A percentile compares a stretch with the other conserved stretches of the same genome.
These are phyloP conservation scores for Andrographis paniculata DNA, from an alignment of 305 asterid species.

Conservation along the genomic window DNA sequence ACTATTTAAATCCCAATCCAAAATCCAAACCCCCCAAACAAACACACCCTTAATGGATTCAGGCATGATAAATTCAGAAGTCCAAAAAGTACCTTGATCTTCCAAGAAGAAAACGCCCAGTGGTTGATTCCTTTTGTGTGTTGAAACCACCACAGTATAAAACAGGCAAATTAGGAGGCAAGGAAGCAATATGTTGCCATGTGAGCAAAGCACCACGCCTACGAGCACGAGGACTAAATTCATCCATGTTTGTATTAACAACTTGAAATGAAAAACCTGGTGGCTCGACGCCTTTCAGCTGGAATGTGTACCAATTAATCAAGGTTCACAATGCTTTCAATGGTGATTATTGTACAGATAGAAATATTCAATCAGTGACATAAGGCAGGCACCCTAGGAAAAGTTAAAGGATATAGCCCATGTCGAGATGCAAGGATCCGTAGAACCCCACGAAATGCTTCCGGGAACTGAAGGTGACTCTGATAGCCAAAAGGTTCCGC, in stretches of 20 bases:
- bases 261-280: slow-evolving; percentile 94
- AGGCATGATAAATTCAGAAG: background rate
- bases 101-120: slow-evolving; percentile 97
- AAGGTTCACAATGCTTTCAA: slow-evolving; percentile 31
- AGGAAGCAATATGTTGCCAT: slow-evolving; percentile 98
- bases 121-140: slow-evolving; percentile 91
- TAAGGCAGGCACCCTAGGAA: slow-evolving; percentile 10
- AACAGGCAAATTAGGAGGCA: slow-evolving; percentile 94
- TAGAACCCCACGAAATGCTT: slow-evolving; percentile 96
- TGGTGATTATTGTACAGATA: slow-evolving; percentile 1
- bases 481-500: slow-evolving; percentile 97
- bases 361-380: slow-evolving; percentile 9
- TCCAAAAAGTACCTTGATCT: slow-evolving; percentile 65
- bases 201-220: slow-evolving; percentile 96
- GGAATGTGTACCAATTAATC: slow-evolving; percentile 87
- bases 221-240: slow-evolving; percentile 86
- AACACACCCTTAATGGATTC: too few relatives aligned
- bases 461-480: slow-evolving; percentile 99
- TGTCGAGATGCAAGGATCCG: slow-evolving; percentile 79
- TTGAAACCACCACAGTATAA: slow-evolving; percentile 92
- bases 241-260: slow-evolving; percentile 93
- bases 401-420: slow-evolving; percentile 94
- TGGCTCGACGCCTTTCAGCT: slow-evolving; percentile 91
- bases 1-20: too few relatives aligned
- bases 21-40: too few relatives aligned